Conservation (phyloP, 2,329 filamentous ascomycete species). For the Thelonectria rubi region DNA sequence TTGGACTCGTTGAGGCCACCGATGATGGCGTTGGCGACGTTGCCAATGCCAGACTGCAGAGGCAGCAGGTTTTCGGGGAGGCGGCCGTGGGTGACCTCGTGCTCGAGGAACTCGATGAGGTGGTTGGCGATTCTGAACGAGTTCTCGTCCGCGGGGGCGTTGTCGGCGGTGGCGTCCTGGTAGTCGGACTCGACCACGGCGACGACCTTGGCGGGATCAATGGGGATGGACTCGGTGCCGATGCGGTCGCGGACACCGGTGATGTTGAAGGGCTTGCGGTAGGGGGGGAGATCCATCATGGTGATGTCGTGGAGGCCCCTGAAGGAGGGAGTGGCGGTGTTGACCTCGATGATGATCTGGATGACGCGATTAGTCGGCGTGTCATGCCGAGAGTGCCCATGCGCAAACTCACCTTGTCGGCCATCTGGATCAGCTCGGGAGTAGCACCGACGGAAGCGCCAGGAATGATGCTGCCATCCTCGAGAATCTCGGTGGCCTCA, state of each 20-base stretch:
- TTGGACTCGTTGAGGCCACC: conserved; percentile 83
- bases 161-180: conserved; percentile 77
- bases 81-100: conserved; percentile 82
- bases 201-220: conserved; percentile 86
- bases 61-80: conserved; percentile 81
- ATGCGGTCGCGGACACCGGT: conserved; percentile 88
- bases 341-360: conserved; percentile 87
- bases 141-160: conserved; percentile 77
- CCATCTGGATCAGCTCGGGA: conserved; percentile 88
- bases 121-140: conserved; percentile 79
- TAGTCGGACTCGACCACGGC: conserved; percentile 88
- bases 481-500: conserved; percentile 86
- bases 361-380: not conserved
- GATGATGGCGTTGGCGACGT: conserved; percentile 92
- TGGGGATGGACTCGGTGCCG: conserved; percentile 81
- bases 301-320: conserved; percentile 92
- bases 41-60: conserved; percentile 88
- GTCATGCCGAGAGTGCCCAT: not conserved
- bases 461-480: conserved; percentile 88
- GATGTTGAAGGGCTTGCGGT: conserved; percentile 85
- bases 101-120: conserved; percentile 83
- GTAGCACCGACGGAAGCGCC: conserved; percentile 87
- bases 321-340: conserved; percentile 84
- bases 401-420: conserved; percentile 71
- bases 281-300: conserved; percentile 83